Evolutionary conservation across 148 eudicot species (phyloP), one percentile per base, ranked within the genome.

Genomic region (Rhododendron molle): DNA sequence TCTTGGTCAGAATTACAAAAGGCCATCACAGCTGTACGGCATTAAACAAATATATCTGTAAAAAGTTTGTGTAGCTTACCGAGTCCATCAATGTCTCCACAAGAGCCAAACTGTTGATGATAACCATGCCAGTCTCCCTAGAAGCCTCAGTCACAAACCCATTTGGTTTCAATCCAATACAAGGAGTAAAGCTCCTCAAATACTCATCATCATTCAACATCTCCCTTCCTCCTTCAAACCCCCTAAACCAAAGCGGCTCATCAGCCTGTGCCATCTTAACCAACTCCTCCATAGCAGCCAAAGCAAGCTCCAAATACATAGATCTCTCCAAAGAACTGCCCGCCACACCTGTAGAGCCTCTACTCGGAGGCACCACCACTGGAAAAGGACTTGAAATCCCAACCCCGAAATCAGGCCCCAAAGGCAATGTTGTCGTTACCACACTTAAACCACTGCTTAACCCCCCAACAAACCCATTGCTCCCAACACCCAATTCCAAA

Each of bases 61-160:
- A 67, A 67, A 28, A 44, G 36, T 32, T 58, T 5, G 16, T 38
- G 32, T 14, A 40, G 36, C 92, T 90, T 54, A 96, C 99, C 85
- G 98, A 88, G 78, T 96, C 99, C 97, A 96, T 96, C n/a, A 96
- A 82, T 0, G 98, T 96, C 87, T 96, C 98, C 26, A 96, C 99
- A n/a, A 96, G 97, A 71, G 98, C 98, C 85, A 93, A 88, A 65
- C 99, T 93, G 62, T 94, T 96, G 91, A 96, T 95, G 78, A 96
- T 96, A 26, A 95, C 97, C 97, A 94, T 90, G 26, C 96, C 98
- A 16, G 91, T 91, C 90, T 96, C 99, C 81, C 98, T 94, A 6
- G 96, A 92, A 84, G 95, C 96, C 85, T 96, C 99, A 10, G 90
- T 83, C 18, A 94, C 93, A 85, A 88, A 96, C 1, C 95, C 96